These are phyloP conservation scores for Trichodelitschia bisporula DNA, from an alignment of 495 filamentous ascomycete genomes.

Conservation along the genomic window DNA sequence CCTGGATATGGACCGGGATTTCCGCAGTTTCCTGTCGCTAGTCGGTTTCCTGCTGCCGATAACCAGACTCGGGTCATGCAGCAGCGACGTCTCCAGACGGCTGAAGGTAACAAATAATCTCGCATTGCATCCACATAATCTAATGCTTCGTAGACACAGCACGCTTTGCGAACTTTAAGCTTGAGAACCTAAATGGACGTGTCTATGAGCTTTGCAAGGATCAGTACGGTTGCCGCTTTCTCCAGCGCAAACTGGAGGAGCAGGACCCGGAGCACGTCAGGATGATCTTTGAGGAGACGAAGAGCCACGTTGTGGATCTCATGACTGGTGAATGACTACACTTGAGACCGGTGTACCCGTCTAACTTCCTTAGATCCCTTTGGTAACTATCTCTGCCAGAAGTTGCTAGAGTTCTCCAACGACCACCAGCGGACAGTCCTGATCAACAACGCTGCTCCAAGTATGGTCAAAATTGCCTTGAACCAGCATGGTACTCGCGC, in stretches of 20 bases:
- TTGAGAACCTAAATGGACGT: conserved; percentile 57
- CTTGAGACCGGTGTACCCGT: too few relatives aligned
- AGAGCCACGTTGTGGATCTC: conserved; percentile 75
- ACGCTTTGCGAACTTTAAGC: conserved; percentile 49
- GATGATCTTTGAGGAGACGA: conserved; percentile 81
- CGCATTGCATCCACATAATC: conserved; percentile 3
- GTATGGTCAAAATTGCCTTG: conserved; percentile 74
- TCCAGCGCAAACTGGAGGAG: conserved; percentile 95
- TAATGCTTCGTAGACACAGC: conserved; percentile 17
- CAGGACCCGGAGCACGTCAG: conserved; percentile 58
- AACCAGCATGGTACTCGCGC: conserved; percentile 94
- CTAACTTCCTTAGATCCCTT: too few relatives aligned
- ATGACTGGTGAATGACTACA: too few relatives aligned
- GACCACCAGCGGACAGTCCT: conserved; percentile 84
- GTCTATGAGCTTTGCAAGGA: conserved; percentile 85
- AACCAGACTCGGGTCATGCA: conserved; percentile 47
- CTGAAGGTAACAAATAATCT: conserved; percentile 24
- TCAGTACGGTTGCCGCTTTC: conserved; percentile 83
- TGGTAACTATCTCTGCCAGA: conserved; percentile 95
- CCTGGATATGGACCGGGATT: conserved; percentile 15
- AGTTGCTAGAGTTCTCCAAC: conserved; percentile 75
- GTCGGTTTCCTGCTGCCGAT: conserved; percentile 22
- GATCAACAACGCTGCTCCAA: conserved; percentile 62
- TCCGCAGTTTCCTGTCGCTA: conserved; percentile 17
- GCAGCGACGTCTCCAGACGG: conserved; percentile 38